phyloP scores from a whole-genome alignment of 345 rosid species.

The Lepidium africanum region DNA sequence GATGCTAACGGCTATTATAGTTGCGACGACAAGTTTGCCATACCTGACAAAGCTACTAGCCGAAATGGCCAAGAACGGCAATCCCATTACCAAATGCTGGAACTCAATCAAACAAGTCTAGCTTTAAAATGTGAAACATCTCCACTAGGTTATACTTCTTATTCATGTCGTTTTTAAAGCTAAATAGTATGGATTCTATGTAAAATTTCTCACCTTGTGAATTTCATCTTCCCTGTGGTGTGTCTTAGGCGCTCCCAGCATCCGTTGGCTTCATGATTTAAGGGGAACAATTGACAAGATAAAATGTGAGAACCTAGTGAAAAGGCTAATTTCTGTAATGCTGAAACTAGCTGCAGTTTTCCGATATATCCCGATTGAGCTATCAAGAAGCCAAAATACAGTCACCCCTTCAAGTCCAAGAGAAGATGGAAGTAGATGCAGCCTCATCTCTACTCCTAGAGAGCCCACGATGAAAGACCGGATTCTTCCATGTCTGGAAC shows the following conservation, averaged over 20 bases:
- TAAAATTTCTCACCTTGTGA: not conserved
- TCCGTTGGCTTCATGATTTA: conserved; percentile 35
- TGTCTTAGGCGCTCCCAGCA: conserved; percentile 36
- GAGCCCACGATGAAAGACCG: conserved; percentile 29
- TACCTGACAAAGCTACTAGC: conserved; percentile 31
- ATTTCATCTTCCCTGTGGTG: not conserved
- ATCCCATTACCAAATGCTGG: conserved; percentile 28
- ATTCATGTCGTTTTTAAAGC: not conserved
- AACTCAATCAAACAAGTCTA: conserved; percentile 6
- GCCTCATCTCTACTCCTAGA: not conserved
- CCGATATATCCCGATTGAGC: conserved; percentile 29
- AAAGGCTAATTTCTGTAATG: conserved; percentile 36
- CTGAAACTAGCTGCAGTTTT: conserved; percentile 43
- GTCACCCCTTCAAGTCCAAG: conserved; percentile 39
- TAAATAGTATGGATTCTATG: not conserved
- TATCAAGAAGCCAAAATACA: conserved; percentile 49
- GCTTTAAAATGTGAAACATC: conserved; percentile 19
- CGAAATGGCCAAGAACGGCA: conserved; percentile 20
- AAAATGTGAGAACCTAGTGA: conserved; percentile 27
- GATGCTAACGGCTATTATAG: conserved; percentile 63
- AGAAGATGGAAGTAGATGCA: not conserved
- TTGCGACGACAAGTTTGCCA: conserved; percentile 49
- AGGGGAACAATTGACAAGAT: conserved; percentile 40
- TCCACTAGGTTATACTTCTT: conserved; percentile 12
- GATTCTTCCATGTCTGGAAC: conserved; percentile 60